Percentiles rank a stretch among this genome's conserved stretches.
Conservation (phyloP, 2,329 filamentous ascomycete genomes). For the Hymenoscyphus linearis region DNA sequence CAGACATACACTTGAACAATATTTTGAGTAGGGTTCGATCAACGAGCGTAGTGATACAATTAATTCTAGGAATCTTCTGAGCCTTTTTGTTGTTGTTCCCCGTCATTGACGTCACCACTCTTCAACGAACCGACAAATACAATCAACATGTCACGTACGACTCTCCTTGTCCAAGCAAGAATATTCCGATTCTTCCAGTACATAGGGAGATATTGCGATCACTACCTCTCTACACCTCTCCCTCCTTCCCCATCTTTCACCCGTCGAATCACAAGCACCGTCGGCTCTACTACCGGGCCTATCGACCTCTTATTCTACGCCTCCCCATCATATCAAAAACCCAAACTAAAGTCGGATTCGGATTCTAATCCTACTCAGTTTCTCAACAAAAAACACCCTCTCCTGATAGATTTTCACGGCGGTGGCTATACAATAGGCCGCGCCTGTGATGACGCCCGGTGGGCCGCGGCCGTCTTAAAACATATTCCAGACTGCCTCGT, state of each 20-base stretch:
- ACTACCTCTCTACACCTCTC: slow-evolving; percentile 16
- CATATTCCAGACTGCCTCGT: slow-evolving; percentile 43
- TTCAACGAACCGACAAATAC: not conserved
- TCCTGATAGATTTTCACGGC: slow-evolving; percentile 60
- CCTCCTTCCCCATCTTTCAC: slow-evolving; percentile 14
- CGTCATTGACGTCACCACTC: not conserved
- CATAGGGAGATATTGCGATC: slow-evolving; percentile 17
- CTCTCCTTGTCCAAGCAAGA: slow-evolving; percentile 10
- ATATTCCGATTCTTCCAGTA: slow-evolving; percentile 18
- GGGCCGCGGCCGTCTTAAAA: slow-evolving; percentile 46
- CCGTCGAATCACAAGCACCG: slow-evolving; percentile 9
- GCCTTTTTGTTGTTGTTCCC: too few species aligned
- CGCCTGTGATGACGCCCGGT: slow-evolving; percentile 55
- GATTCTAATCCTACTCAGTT: not conserved
- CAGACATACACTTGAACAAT: too few species aligned
- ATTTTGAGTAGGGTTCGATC: too few species aligned
- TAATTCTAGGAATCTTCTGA: too few species aligned
- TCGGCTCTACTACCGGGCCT: slow-evolving; percentile 13
- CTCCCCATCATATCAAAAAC: slow-evolving; percentile 8
- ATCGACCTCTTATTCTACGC: slow-evolving; percentile 21
- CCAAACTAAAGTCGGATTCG: not conserved
- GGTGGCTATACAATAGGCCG: slow-evolving; percentile 57
- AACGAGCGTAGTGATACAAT: too few species aligned
- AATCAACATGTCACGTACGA: slow-evolving; percentile 14
- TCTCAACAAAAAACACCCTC: slow-evolving; percentile 30